Percentiles rank a stretch among this genome's conserved stretches.
These are phyloP conservation scores for Ophiostoma novo-ulmi DNA, from an alignment of 2,329 filamentous ascomycete genomes.

Conservation along the genomic window DNA sequence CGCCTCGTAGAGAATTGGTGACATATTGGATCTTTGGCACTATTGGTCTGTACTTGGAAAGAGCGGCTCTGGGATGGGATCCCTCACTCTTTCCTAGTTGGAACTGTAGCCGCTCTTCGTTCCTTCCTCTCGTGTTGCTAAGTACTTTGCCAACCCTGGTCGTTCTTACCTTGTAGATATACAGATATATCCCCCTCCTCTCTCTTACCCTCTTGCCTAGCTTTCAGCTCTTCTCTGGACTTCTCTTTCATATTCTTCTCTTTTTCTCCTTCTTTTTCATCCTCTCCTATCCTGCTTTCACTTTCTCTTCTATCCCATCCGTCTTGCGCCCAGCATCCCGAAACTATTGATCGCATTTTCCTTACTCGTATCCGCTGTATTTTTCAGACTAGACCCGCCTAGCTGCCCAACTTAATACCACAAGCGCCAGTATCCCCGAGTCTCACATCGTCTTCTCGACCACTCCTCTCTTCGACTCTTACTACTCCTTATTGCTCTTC, in stretches of 20 bases:
- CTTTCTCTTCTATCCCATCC: background rate
- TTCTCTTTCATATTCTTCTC: background rate
- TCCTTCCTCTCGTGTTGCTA: background rate
- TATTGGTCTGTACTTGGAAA: conserved; percentile 1
- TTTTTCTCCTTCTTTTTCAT: background rate
- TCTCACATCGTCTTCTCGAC: background rate
- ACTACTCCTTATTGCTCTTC: background rate
- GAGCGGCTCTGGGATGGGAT: background rate
- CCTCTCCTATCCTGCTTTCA: background rate
- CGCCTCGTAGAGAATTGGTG: conserved; percentile 1
- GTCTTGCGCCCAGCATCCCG: conserved; percentile 2
- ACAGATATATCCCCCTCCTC: background rate
- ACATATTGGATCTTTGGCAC: background rate
- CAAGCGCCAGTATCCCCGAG: conserved; percentile 5
- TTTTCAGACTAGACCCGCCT: conserved; percentile 4
- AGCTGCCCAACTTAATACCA: background rate
- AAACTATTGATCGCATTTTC: background rate
- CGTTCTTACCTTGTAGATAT: background rate
- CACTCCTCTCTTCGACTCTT: background rate
- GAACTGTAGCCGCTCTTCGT: background rate
- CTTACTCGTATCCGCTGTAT: conserved; percentile 12
- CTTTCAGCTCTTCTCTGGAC: background rate
- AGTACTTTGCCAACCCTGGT: background rate
- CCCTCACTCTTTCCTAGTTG: conserved; percentile 8
- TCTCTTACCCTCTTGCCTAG: background rate